Conservation (phyloP, 2,329 filamentous ascomycete species). For the Fusarium paranaense region DNA sequence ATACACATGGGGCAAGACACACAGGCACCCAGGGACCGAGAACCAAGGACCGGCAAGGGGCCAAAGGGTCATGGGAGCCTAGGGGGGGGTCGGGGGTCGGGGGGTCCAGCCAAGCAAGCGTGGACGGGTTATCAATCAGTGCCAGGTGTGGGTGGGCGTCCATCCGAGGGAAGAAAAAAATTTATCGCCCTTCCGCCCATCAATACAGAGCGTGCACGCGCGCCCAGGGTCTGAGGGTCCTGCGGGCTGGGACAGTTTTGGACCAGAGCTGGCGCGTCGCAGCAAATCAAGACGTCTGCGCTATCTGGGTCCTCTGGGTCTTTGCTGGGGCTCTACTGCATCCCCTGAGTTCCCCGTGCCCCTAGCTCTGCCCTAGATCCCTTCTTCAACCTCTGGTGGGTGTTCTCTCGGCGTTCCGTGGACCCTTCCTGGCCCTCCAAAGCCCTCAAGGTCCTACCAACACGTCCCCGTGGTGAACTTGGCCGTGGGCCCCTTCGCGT, state of each 20-base stretch:
- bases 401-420: slow-evolving; percentile 32
- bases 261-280: slow-evolving; percentile 7
- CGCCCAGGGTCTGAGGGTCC: slow-evolving; percentile 21
- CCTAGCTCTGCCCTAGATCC: slow-evolving; percentile 27
- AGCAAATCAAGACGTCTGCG: slow-evolving; percentile 32
- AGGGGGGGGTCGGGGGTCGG: background rate
- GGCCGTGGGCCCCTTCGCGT: slow-evolving; percentile 5
- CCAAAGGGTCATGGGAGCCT: background rate
- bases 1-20: slow-evolving; percentile 2
- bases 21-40: slow-evolving; percentile 20
- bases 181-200: slow-evolving; percentile 2
- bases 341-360: slow-evolving; percentile 35
- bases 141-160: slow-evolving; percentile 9
- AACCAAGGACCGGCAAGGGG: slow-evolving; percentile 12
- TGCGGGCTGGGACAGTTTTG: slow-evolving; percentile 8
- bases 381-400: slow-evolving; percentile 21
- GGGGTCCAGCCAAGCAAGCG: slow-evolving; percentile 5
- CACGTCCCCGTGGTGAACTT: background rate
- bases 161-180: slow-evolving; percentile 2
- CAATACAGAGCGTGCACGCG: slow-evolving; percentile 10
- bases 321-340: slow-evolving; percentile 25
- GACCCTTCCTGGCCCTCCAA: background rate
- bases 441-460: background rate
- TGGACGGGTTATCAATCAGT: slow-evolving; percentile 30
- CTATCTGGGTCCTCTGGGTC: slow-evolving; percentile 37